Evolutionary conservation across 2,329 filamentous ascomycete species (phyloP), one percentile per base, ranked within the genome.

Genomic region (Alternaria arborescens): DNA sequence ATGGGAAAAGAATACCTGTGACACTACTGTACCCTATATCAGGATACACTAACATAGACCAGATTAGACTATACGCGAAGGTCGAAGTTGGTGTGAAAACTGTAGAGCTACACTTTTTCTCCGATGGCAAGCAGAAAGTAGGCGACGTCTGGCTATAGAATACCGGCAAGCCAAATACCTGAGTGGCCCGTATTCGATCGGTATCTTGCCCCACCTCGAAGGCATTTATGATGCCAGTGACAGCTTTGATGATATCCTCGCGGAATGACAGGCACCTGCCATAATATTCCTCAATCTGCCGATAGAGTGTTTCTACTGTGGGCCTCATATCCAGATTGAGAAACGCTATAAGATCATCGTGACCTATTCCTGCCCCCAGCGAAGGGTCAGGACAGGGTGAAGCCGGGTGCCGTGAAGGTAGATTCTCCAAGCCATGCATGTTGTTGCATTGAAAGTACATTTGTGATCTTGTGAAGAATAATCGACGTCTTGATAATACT

Each of bases 101-200:
- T 8, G 7, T 10, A 8, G 6, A 1, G 1, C 7, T 4, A 4
- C 2, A 1, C 3, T 38, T 38, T 3, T 16, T 4, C 1, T n/a
- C 7, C 0, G 16, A 4, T 38, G 2, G 16, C 16, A 38, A 38
- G 6, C 16, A 10, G 16, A 38, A 38, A 0, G 34, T 4, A 38
- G 34, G 7, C 3, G 34, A 38, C 14, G 7, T 18, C 6, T n/a
- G 34, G 8, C 16, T 38, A 0, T 38, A 38, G 34, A 38, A 38
- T n/a, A 18, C 18, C 4, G 34, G 34, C 34, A 38, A 38, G 7
- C 14, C 34, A 38, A n/a, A 38, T 8, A 38, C 1, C 0, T 38
- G 34, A 18, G 16, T 38, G 34, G 34, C 6, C 8, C 7, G 16
- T 38, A 38, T 4, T n/a, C 7, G 16, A 4, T 38, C 34, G 1